Evolutionary conservation across 345 rosid genomes (phyloP).

Genomic region (Acer campestre): DNA sequence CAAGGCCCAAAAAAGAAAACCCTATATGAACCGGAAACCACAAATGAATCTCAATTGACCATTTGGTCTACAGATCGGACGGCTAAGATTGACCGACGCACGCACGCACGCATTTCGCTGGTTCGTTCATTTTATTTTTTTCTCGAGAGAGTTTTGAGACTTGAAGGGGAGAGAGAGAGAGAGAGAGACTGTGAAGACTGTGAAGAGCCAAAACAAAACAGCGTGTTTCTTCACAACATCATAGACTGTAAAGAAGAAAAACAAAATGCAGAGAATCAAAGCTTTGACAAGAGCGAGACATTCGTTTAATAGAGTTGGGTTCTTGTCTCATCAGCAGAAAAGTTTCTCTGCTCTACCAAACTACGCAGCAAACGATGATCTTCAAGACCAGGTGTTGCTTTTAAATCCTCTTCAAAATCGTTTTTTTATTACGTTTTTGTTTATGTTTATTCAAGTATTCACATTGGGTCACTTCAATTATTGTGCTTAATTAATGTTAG

Average conservation of each 20-base stretch:
- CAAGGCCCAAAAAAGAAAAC: background rate
- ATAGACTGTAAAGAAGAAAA: background rate
- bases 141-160: background rate
- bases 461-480: background rate
- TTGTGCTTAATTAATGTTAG: background rate
- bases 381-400: slow-evolving; percentile 71
- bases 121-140: no score
- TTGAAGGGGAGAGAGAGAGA: background rate
- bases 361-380: slow-evolving; percentile 44
- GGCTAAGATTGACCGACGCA: background rate
- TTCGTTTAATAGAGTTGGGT: slow-evolving; percentile 41
- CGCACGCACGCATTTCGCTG: background rate
- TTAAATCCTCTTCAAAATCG: background rate
- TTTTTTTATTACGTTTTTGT: background rate
- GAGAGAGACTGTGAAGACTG: background rate
- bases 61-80: slow-evolving; percentile 1
- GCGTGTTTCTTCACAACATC: background rate
- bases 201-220: background rate
- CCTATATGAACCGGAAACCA: background rate
- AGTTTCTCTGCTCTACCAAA: slow-evolving; percentile 67
- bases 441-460: background rate
- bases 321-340: slow-evolving; percentile 35
- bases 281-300: slow-evolving; percentile 39
- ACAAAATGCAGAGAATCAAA: slow-evolving; percentile 57
- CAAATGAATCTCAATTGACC: background rate